Base-by-base conservation (phyloP, 345 rosid genomes). In the Aethionema arabicum region DNA sequence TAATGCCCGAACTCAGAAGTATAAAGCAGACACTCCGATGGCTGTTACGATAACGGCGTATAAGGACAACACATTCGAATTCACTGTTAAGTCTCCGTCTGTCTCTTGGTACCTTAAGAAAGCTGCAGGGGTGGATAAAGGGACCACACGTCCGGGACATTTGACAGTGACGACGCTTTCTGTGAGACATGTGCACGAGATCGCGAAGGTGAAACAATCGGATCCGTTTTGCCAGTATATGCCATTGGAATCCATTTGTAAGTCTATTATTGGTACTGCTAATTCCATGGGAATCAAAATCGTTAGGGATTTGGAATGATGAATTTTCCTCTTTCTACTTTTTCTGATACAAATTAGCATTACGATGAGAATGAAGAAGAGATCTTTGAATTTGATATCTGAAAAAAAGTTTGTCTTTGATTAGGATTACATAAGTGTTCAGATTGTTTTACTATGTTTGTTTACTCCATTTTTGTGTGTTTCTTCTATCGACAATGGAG, bases 1-100 rank as follows among this genome's bases (percentile, higher is more conserved):
- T 83, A 93, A 93, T 73, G 95, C 97, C 6, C 72, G 97, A 21
- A 92, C 95, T 27, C 98, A 92, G 56, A 92, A 87, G 80, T 92
- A 87, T 89, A 89, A 92, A 59, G 76, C 87, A 2, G 97, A 92
- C 56, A 83, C 91, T 4, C 96, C 96, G 11, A 85, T 90, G 90
- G 67, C 96, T 39, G 97, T 93, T 38, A 85, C 83, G 32, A 85
- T 93, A 40, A 85, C 95, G 56, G 96, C 97, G 44, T 93, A 81
- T 80, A 87, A 87, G 61, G 96, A 93, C 77, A 85, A 81, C 74
- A 89, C 96, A 4, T 93, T 90, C 81, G 99, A 93, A 63, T 90
- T 90, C 88, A 81, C 74, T 0, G 90, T 89, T 0, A 87, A 83
- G 74, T 92, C 96, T 5, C 97, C 98, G 8, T 59, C 80, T 0